Percentiles rank a stretch among this genome's conserved stretches.
These are phyloP conservation scores for Lophium mytilinum DNA, from an alignment of 495 filamentous ascomycete species.

Conservation along the genomic window DNA sequence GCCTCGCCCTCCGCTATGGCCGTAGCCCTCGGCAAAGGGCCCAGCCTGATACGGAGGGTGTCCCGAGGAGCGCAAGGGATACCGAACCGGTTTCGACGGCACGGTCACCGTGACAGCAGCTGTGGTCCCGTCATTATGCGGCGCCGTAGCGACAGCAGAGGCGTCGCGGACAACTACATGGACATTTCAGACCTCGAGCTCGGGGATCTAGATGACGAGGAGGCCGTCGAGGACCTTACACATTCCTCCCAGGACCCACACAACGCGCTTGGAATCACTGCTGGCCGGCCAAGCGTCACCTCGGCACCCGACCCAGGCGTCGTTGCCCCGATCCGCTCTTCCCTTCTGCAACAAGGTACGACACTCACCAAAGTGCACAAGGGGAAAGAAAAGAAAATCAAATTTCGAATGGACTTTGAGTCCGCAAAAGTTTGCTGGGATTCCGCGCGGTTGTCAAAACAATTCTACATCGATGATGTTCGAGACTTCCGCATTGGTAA, in stretches of 20 bases:
- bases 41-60: constrained; percentile 56
- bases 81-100: constrained; percentile 56
- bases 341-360: constrained; percentile 66
- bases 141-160: constrained; percentile 79
- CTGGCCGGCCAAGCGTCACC: constrained; percentile 13
- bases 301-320: constrained; percentile 37
- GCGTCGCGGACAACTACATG: constrained; percentile 43
- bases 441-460: constrained; percentile 64
- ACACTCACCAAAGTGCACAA: constrained; percentile 71
- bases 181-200: constrained; percentile 40
- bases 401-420: constrained; percentile 69
- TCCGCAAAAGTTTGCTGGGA: constrained; percentile 85
- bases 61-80: constrained; percentile 59
- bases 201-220: constrained; percentile 59
- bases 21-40: constrained; percentile 44
- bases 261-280: constrained; percentile 34
- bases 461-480: constrained; percentile 90
- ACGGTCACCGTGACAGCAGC: constrained; percentile 73
- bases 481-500: constrained; percentile 75
- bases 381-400: constrained; percentile 65
- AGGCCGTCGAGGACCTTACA: constrained; percentile 44
- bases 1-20: constrained; percentile 31
- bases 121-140: constrained; percentile 82
- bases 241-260: constrained; percentile 28
- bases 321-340: constrained; percentile 65